Evolutionary conservation across 108 stramenopile species (phyloP).

Genomic region (Skeletonema potamos): DNA sequence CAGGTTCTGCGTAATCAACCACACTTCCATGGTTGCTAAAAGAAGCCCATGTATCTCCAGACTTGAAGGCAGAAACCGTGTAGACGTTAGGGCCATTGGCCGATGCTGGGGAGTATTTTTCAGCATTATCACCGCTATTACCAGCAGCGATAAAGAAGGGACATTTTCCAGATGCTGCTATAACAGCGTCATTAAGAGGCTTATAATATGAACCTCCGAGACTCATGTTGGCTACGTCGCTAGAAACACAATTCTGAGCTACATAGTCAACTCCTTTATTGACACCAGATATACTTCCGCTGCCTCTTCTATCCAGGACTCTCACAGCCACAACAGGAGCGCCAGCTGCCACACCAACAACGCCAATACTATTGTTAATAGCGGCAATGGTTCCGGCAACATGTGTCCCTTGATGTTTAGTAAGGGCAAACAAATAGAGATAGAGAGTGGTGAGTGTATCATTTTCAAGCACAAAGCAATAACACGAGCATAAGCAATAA

Average conservation of each 20-base stretch:
- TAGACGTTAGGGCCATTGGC: background rate
- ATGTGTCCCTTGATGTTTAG: background rate
- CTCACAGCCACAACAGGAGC: background rate
- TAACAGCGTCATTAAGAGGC: background rate
- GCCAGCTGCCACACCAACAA: background rate
- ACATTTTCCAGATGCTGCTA: background rate
- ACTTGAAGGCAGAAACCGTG: background rate
- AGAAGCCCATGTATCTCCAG: background rate
- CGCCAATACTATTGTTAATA: background rate
- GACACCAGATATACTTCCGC: background rate
- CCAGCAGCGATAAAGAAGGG: background rate
- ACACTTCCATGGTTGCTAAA: background rate
- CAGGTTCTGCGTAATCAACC: background rate
- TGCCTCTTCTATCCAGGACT: background rate
- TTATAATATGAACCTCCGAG: background rate
- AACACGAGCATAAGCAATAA: background rate
- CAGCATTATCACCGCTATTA: background rate
- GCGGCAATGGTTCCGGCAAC: conserved; percentile 2
- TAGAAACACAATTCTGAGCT: background rate
- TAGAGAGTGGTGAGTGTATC: too few relatives aligned
- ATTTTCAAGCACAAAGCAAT: background rate
- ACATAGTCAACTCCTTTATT: background rate
- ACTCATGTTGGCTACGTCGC: background rate
- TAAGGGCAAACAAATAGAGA: too few relatives aligned
- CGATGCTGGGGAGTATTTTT: background rate